Evolutionary conservation across 139 green algal genomes (phyloP).

Genomic region (Picochlorum sp.): DNA sequence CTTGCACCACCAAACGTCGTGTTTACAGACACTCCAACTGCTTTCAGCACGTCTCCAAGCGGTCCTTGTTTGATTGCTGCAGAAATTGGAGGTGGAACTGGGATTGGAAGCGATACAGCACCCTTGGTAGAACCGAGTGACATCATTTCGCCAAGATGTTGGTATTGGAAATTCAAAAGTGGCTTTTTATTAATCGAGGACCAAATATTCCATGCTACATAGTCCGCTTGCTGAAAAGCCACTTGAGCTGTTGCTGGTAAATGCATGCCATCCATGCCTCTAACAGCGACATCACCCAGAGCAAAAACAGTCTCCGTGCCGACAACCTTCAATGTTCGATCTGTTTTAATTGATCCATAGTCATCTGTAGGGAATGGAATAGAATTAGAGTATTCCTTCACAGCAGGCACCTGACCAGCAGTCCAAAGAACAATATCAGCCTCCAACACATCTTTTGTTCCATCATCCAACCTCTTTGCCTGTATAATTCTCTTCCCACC

Average conservation of each 20-base stretch:
- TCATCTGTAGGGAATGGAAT: constrained; percentile 62
- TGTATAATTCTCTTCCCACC: background rate
- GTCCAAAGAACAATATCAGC: constrained; percentile 84
- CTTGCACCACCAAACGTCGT: constrained; percentile 5
- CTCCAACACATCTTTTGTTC: constrained; percentile 32
- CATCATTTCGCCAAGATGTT: constrained; percentile 98
- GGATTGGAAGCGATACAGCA: constrained; percentile 70
- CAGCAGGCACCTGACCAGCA: constrained; percentile 46
- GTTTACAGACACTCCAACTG: constrained; percentile 43
- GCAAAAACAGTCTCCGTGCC: constrained; percentile 77
- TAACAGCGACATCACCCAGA: constrained; percentile 71
- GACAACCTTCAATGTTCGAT: constrained; percentile 67
- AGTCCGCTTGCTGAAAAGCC: constrained; percentile 96
- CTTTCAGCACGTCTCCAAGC: constrained; percentile 45
- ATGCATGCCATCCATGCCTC: background rate
- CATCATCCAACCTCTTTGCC: constrained; percentile 21
- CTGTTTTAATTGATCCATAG: constrained; percentile 57
- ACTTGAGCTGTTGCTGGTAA: constrained; percentile 80
- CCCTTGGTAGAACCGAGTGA: constrained; percentile 65
- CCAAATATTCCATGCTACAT: constrained; percentile 97
- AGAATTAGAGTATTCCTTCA: background rate
- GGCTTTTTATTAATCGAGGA: constrained; percentile 74
- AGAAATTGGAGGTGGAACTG: constrained; percentile 24
- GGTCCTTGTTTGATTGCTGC: constrained; percentile 37
- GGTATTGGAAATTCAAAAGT: constrained; percentile 92